Conservation (phyloP, 495 filamentous ascomycete genomes). For the Aspergillus kassunensis region DNA sequence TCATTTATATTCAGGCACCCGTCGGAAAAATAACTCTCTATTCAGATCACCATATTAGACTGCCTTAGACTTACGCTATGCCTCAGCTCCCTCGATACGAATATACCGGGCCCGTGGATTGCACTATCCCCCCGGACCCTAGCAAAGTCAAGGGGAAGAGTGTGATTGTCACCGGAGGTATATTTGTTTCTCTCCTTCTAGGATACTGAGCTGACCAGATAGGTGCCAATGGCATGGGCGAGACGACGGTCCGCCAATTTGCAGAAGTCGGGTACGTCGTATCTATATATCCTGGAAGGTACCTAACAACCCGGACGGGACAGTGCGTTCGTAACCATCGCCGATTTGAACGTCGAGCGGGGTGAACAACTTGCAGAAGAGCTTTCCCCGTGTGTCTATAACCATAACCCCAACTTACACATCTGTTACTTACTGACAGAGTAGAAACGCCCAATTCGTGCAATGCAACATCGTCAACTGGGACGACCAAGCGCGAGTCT, state of each 20-base stretch:
- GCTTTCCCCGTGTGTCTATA: slow-evolving; percentile 10
- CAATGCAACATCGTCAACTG: slow-evolving; percentile 21
- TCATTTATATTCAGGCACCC: too few relatives aligned
- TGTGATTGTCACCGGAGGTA: slow-evolving; percentile 25
- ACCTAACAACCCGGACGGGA: background rate
- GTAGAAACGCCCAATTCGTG: slow-evolving; percentile 18
- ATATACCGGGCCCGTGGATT: slow-evolving; percentile 23
- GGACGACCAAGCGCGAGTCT: slow-evolving; percentile 19
- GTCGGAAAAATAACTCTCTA: too few relatives aligned
- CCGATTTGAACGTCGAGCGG: slow-evolving; percentile 30
- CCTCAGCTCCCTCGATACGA: slow-evolving; percentile 20
- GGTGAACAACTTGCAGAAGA: slow-evolving; percentile 23
- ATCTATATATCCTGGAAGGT: too few relatives aligned
- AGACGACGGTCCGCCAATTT: slow-evolving; percentile 31
- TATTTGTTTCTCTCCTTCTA: background rate
- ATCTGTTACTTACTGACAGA: background rate
- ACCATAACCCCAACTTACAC: background rate
- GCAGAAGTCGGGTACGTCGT: slow-evolving; percentile 19
- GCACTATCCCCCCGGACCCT: slow-evolving; percentile 18
- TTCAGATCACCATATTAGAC: background rate
- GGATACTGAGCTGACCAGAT: background rate
- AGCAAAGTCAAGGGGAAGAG: slow-evolving; percentile 24
- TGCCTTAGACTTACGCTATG: slow-evolving; percentile 6
- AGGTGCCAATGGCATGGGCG: slow-evolving; percentile 42
- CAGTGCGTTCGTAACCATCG: slow-evolving; percentile 33